phyloP scores from a whole-genome alignment of 148 eudicot genomes.

The Pouteria glomerata region DNA sequence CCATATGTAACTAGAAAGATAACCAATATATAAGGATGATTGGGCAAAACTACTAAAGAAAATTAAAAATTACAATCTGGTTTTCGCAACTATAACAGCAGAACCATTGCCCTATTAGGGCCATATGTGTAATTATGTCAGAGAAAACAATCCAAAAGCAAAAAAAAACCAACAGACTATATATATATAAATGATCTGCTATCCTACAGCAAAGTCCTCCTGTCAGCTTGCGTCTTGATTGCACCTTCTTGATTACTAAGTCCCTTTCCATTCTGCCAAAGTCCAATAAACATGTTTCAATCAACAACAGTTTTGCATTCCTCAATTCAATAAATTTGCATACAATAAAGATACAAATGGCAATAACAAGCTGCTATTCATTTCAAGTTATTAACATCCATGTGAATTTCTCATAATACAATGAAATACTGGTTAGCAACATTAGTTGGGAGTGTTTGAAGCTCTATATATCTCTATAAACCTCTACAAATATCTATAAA shows the following conservation, averaged over 20 bases:
- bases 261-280: constrained; percentile 5
- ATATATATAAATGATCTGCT: background rate
- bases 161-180: constrained; percentile 1
- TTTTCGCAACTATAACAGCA: background rate
- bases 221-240: constrained; percentile 5
- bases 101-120: background rate
- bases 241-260: background rate
- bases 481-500: too few species aligned
- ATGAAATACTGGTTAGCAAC: background rate
- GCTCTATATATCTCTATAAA: too few species aligned
- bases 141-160: background rate
- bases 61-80: background rate
- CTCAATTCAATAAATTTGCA: background rate
- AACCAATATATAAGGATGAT: too few species aligned
- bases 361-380: background rate
- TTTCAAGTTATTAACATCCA: background rate
- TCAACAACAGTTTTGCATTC: background rate
- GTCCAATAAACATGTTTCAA: background rate
- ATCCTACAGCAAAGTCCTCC: background rate
- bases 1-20: too few species aligned
- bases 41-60: background rate
- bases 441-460: background rate
- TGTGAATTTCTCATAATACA: background rate
- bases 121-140: background rate
- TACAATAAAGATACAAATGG: background rate